Base-by-base conservation (phyloP, 2,329 filamentous ascomycete species). In the Xylariaceae sp. region DNA sequence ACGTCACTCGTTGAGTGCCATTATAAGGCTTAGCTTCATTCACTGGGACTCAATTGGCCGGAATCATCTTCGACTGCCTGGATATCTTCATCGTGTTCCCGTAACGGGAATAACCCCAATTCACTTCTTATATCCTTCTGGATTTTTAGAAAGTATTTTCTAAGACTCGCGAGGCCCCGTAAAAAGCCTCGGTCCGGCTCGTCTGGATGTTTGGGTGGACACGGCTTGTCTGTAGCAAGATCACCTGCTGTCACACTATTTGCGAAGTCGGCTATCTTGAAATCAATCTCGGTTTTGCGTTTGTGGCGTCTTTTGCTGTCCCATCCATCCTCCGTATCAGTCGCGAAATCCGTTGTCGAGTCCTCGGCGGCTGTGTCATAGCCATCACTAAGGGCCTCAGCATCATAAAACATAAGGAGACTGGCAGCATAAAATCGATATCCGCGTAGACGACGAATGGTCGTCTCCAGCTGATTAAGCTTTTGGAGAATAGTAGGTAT, bases 201-300 rank as follows among this genome's bases (percentile, higher is more conserved):
- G 29, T 87, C 76, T 0, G 91, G 90, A 67, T 95, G 84, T 54
- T 84, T 81, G 4, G 94, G 94, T 11, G 94, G 94, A 64, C 93
- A 97, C 4, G 81, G 76, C 64, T 80, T 81, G 57, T 81, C 78
- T 45, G 75, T 73, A 54, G 84, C 78, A 9, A 85, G 73, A 65
- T 96, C 92, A 61, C 94, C 88, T 3, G 91, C 89, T 1, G 92
- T 97, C 29, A 97, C 87, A 67, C 93, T 97, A 70, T 99, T 99
- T 59, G 94, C 94, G 75, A 99, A 99, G 72, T 99, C 94, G 52
- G 96, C 93, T 71, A 99, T 95, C 73, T 97, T 97, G 75, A 99
- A 86, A 71, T 96, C 90, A 67, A 96, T 92, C 61, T 86, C 81
- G 40, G 78, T 76, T 55, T 77, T 77, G 57, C 77, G 82, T 67